Evolutionary conservation across 2,329 filamentous ascomycete species (phyloP).

Genomic region (Conoideocrella luteorostrata): DNA sequence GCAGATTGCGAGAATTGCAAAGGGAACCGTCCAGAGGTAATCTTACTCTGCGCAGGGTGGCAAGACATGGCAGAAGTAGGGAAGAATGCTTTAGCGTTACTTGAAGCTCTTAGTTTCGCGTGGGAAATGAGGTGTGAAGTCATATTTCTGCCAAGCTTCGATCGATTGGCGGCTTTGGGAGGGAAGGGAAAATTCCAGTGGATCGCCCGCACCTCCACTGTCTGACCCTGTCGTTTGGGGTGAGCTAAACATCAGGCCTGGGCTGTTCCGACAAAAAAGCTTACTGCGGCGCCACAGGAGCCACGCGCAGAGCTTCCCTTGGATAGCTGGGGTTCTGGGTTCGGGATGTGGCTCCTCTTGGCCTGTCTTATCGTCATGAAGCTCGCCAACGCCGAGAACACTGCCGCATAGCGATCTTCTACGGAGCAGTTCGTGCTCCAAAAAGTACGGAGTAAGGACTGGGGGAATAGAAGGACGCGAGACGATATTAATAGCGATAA

Average conservation of each 20-base stretch:
- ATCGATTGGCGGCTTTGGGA: conserved; percentile 2
- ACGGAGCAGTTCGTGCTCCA: too few relatives aligned
- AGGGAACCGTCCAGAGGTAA: too few relatives aligned
- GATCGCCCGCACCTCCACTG: background rate
- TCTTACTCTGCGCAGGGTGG: background rate
- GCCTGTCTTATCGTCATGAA: too few relatives aligned
- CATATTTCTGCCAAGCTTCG: conserved; percentile 8
- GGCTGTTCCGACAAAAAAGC: background rate
- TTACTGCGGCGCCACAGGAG: conserved; percentile 1
- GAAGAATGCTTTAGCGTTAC: background rate
- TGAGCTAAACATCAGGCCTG: background rate
- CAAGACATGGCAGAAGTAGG: conserved; percentile 3
- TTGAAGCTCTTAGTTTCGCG: background rate
- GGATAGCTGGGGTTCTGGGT: conserved; percentile 1
- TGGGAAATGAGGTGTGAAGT: conserved; percentile 10
- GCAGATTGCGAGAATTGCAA: background rate
- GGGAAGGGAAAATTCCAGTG: background rate
- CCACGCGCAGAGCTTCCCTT: background rate
- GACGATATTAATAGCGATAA: too few relatives aligned
- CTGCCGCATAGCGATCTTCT: too few relatives aligned
- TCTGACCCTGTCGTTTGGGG: conserved; percentile 1
- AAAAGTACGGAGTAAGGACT: too few relatives aligned
- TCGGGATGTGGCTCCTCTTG: background rate
- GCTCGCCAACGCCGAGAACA: too few relatives aligned
- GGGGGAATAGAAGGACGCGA: too few relatives aligned